Conservation (phyloP, 2,329 filamentous ascomycete species). For the Dothiorella sarmentorum region DNA sequence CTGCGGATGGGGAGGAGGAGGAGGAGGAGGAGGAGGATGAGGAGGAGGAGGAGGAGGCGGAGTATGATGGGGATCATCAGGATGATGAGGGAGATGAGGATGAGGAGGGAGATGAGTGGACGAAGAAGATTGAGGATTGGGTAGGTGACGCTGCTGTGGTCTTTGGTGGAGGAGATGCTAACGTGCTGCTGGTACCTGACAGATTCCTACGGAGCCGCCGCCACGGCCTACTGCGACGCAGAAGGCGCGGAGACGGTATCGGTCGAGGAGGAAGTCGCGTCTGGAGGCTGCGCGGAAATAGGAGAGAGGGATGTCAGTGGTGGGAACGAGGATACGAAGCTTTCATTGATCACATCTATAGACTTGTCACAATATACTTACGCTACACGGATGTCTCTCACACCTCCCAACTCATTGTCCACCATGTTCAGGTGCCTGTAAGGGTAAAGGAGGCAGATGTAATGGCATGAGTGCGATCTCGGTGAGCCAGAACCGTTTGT, state of each 20-base stretch:
- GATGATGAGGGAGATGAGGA: not conserved
- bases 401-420: too few species aligned
- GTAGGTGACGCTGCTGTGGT: not conserved
- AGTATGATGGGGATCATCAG: not conserved
- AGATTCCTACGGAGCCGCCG: not conserved
- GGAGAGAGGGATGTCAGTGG: too few species aligned
- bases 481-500: too few species aligned
- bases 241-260: slow-evolving; percentile 1
- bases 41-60: not conserved
- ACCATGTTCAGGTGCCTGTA: too few species aligned
- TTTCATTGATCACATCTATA: too few species aligned
- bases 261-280: slow-evolving; percentile 18
- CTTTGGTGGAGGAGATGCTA: not conserved
- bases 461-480: too few species aligned
- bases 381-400: too few species aligned
- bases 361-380: too few species aligned
- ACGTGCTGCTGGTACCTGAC: not conserved
- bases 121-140: not conserved
- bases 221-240: not conserved
- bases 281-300: slow-evolving; percentile 6
- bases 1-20: not conserved
- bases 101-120: not conserved
- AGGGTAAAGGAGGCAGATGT: too few species aligned
- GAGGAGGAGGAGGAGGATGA: not conserved
- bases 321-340: too few species aligned